These are phyloP conservation scores for Kalaharituber pfeilii DNA, from an alignment of 2,329 filamentous ascomycete species.

Conservation along the genomic window DNA sequence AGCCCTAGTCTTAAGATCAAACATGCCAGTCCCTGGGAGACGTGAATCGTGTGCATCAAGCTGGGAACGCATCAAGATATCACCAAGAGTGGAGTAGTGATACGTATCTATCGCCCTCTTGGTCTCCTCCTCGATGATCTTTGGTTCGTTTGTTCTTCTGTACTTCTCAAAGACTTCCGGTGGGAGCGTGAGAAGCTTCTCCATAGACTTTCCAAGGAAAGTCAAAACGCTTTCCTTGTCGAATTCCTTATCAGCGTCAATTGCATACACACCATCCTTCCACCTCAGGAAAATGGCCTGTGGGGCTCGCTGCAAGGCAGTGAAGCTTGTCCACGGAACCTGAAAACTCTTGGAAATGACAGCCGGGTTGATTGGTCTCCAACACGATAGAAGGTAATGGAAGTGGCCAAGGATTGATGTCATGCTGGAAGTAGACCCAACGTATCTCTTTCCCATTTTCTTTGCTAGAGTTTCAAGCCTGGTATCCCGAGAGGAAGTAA, in stretches of 20 bases:
- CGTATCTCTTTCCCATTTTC: constrained; percentile 56
- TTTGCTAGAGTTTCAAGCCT: constrained; percentile 52
- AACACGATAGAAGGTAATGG: constrained; percentile 74
- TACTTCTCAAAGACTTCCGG: constrained; percentile 77
- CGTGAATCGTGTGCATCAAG: constrained; percentile 76
- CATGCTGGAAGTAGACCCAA: constrained; percentile 95
- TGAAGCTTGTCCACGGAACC: constrained; percentile 48
- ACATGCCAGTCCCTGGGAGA: constrained; percentile 79
- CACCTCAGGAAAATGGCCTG: constrained; percentile 66
- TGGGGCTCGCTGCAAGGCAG: constrained; percentile 52
- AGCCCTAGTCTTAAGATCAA: constrained; percentile 88
- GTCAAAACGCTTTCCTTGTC: constrained; percentile 72
- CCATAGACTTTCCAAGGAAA: constrained; percentile 88
- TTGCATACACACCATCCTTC: constrained; percentile 65
- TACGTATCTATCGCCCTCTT: constrained; percentile 54
- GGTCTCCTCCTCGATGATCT: constrained; percentile 50
- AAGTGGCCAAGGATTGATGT: constrained; percentile 75
- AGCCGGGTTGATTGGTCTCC: constrained; percentile 51
- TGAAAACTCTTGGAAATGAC: constrained; percentile 52
- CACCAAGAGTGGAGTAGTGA: constrained; percentile 70
- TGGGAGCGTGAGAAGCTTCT: constrained; percentile 75
- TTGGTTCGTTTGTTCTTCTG: constrained; percentile 47
- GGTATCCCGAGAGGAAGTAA: constrained; percentile 75
- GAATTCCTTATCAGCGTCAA: constrained; percentile 88
- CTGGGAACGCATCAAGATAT: constrained; percentile 89